Conservation (phyloP, 805 yeast species). For the Pachysolen tannophilus region DNA sequence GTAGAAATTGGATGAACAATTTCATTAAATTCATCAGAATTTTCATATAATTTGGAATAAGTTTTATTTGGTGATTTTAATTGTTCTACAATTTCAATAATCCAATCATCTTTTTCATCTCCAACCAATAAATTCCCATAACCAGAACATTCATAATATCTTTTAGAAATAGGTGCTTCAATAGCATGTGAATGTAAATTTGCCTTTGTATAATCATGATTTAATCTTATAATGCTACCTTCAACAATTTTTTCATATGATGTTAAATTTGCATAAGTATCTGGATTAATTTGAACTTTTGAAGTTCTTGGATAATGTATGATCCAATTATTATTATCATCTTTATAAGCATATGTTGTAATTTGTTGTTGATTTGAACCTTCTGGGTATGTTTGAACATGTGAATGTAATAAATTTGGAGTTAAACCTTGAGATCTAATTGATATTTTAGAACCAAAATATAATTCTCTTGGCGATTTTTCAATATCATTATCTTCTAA, state of each 20-base stretch:
- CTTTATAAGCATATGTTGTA: conserved; percentile 87
- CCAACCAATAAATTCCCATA: conserved; percentile 63
- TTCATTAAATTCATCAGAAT: conserved; percentile 41
- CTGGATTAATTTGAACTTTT: conserved; percentile 22
- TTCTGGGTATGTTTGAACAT: conserved; percentile 75
- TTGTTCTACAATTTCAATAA: conserved; percentile 60
- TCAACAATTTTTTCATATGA: conserved; percentile 42
- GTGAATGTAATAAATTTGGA: conserved; percentile 81
- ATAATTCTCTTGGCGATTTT: conserved; percentile 55
- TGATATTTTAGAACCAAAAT: conserved; percentile 50
- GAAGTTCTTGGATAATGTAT: conserved; percentile 30
- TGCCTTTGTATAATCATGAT: conserved; percentile 53
- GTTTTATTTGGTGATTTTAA: conserved; percentile 21
- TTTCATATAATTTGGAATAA: conserved; percentile 18
- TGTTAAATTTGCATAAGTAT: conserved; percentile 17
- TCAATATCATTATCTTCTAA: conserved; percentile 57
- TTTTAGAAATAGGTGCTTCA: conserved; percentile 50
- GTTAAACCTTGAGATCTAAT: conserved; percentile 64
- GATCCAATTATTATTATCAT: conserved; percentile 76
- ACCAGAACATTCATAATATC: conserved; percentile 59
- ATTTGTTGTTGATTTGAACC: conserved; percentile 94
- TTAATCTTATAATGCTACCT: conserved; percentile 54
- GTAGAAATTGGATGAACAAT: conserved; percentile 76
- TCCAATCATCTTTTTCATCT: conserved; percentile 73
- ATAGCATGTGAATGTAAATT: conserved; percentile 70